Percentiles rank a stretch among this genome's conserved stretches.
Evolutionary conservation across 129 eudicot genomes (phyloP).

Genomic region (Oenanthe sinensis): DNA sequence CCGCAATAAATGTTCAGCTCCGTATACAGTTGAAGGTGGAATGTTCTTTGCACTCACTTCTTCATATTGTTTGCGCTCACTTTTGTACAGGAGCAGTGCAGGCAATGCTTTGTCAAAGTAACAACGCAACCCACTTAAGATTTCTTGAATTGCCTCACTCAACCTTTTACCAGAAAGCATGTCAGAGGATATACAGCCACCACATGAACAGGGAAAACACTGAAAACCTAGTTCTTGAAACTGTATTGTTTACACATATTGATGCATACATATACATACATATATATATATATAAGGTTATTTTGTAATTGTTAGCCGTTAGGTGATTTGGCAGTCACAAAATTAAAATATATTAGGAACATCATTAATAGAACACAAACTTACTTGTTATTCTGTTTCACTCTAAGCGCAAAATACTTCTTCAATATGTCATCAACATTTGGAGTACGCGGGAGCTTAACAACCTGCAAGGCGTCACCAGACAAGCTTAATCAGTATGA

Average conservation of each 20-base stretch:
- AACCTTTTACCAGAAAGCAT: constrained; percentile 1
- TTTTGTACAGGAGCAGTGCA: too few species aligned
- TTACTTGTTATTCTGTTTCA: constrained; percentile 53
- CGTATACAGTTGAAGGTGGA: too few species aligned
- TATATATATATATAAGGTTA: too few species aligned
- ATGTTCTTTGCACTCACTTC: too few species aligned
- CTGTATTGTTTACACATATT: background rate
- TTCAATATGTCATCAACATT: constrained; percentile 50
- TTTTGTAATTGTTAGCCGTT: too few species aligned
- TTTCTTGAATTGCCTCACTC: too few species aligned
- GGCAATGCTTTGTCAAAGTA: too few species aligned
- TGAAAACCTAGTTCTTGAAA: background rate
- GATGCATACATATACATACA: too few species aligned
- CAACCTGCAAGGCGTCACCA: constrained; percentile 41
- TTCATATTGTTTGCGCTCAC: too few species aligned
- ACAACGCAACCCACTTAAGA: too few species aligned
- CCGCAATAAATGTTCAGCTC: too few species aligned
- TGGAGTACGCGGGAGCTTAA: constrained; percentile 72
- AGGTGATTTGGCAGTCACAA: too few species aligned
- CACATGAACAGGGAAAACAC: background rate
- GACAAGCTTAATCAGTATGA: background rate
- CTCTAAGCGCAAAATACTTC: constrained; percentile 42
- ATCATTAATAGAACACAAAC: constrained; percentile 30
- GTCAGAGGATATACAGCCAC: background rate
- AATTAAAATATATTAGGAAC: background rate